Conservation (phyloP, 2,329 filamentous ascomycete species). For the Purpureocillium lavendulum region DNA sequence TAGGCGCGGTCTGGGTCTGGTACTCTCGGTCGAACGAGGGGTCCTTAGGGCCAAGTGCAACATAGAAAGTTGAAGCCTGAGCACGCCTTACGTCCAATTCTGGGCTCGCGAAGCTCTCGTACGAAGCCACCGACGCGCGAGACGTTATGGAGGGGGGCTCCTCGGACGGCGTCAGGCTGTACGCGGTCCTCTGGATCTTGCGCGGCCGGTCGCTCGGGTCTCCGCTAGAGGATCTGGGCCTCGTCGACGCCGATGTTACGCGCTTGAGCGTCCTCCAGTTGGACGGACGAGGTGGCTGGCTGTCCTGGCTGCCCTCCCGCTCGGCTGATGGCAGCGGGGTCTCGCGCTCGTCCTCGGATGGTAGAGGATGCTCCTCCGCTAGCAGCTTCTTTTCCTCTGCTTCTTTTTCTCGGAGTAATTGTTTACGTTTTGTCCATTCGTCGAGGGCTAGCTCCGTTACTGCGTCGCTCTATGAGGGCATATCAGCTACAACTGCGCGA, state of each 20-base stretch:
- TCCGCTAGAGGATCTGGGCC: slow-evolving; percentile 4
- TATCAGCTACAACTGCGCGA: slow-evolving; percentile 10
- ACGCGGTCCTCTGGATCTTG: slow-evolving; percentile 13
- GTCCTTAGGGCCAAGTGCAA: slow-evolving; percentile 20
- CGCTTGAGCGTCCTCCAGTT: slow-evolving; percentile 16
- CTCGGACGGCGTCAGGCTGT: slow-evolving; percentile 16
- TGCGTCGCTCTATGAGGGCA: slow-evolving; percentile 14
- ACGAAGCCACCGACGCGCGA: slow-evolving; percentile 14
- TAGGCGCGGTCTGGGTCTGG: slow-evolving; percentile 16
- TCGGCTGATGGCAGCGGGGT: no score
- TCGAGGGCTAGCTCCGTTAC: slow-evolving; percentile 20
- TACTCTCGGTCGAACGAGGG: slow-evolving; percentile 27
- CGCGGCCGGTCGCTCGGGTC: slow-evolving; percentile 9
- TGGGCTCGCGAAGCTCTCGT: slow-evolving; percentile 7
- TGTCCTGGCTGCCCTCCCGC: slow-evolving; percentile 10
- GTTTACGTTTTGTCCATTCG: slow-evolving; percentile 20
- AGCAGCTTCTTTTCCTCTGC: neutral
- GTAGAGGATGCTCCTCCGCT: slow-evolving; percentile 1
- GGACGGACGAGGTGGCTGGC: slow-evolving; percentile 17
- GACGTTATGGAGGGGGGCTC: slow-evolving; percentile 22
- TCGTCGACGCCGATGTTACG: neutral
- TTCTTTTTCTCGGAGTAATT: neutral
- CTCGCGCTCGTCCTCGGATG: neutral
- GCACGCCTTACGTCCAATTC: no score
- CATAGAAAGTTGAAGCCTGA: slow-evolving; percentile 10